Evolutionary conservation across 495 filamentous ascomycete species (phyloP).

Genomic region (Hypomontagnella monticulosa): DNA sequence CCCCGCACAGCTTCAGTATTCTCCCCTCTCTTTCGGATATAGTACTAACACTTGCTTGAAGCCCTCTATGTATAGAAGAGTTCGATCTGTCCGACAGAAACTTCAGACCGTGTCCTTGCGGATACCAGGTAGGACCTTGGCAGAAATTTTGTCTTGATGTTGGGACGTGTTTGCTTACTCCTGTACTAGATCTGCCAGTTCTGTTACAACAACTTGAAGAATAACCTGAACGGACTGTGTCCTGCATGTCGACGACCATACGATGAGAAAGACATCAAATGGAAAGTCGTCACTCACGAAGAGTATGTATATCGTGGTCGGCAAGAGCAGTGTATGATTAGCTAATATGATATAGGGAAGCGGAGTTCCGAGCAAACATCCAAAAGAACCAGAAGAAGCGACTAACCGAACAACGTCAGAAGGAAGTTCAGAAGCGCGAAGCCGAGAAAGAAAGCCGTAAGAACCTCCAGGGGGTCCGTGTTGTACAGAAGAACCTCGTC

Average conservation of each 20-base stretch:
- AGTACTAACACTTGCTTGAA: constrained; percentile 50
- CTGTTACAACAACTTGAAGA: constrained; percentile 98
- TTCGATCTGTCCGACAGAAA: constrained; percentile 97
- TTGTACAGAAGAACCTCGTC: constrained; percentile 98
- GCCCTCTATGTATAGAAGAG: constrained; percentile 98
- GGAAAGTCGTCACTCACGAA: constrained; percentile 90
- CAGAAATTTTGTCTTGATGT: background rate
- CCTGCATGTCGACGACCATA: constrained; percentile 95
- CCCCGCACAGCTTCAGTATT: constrained; percentile 1
- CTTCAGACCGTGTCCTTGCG: constrained; percentile 97
- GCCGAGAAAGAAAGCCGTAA: constrained; percentile 94
- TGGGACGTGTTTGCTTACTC: constrained; percentile 17
- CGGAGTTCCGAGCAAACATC: constrained; percentile 82
- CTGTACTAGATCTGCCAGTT: constrained; percentile 91
- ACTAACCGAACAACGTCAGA: constrained; percentile 82
- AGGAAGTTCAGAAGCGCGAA: constrained; percentile 94
- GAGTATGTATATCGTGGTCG: constrained; percentile 69
- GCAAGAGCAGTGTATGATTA: background rate
- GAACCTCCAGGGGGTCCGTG: constrained; percentile 91
- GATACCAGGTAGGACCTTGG: constrained; percentile 81
- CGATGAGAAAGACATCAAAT: constrained; percentile 95
- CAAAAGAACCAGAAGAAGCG: constrained; percentile 91
- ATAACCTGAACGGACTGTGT: constrained; percentile 93
- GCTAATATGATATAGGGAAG: constrained; percentile 55
- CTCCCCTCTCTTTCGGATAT: background rate